Evolutionary conservation across 1,139 yeast species (phyloP), one percentile per base, ranked within the genome.

Genomic region (Yamadazyma sp.): DNA sequence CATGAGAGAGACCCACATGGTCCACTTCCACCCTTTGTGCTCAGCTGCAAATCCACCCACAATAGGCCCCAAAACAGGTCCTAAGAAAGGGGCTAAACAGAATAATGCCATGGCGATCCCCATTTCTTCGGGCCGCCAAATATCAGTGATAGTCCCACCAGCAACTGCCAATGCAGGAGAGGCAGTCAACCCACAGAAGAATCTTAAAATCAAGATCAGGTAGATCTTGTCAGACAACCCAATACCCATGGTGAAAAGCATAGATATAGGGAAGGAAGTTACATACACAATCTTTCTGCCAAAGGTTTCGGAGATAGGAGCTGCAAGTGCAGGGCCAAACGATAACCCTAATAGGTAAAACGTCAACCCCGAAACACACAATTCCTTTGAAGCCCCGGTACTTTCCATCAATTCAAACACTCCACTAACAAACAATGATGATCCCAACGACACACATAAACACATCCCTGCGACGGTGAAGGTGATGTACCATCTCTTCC

Each of bases 121-220:
- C 55, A 79, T 64, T 54, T 79, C 79, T 31, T 71, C 75, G 22
- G 49, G 46, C 3, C 61, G 51, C 83, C 87, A 83, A 31, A 83
- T 63, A 61, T 89, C 97, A 43, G 84, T 74, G 45, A 88, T 76
- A 3, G 95, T 80, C 43, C 96, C 97, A 43, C 91, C 94, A 10
- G 92, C 96, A 49, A 87, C 80, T 3, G 95, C 82, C 56, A 89
- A 70, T 0, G 95, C 89, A 4, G 96, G 96, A 4, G 92, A 80
- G 0, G 94, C 87, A 42, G 85, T 72, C 24, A 84, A 69, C 3
- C 97, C 97, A 28, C 89, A 76, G 50, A 89, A 77, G 58, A 88
- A 86, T 50, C 97, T 71, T 38, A 87, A 64, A 2, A 87, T 83
- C 36, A 87, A 65, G 30, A 86, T 68, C 20, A 77, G 68, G 39